Base-by-base conservation (phyloP, 1,284 basidiomycete genomes). In the Malassezia furfur region DNA sequence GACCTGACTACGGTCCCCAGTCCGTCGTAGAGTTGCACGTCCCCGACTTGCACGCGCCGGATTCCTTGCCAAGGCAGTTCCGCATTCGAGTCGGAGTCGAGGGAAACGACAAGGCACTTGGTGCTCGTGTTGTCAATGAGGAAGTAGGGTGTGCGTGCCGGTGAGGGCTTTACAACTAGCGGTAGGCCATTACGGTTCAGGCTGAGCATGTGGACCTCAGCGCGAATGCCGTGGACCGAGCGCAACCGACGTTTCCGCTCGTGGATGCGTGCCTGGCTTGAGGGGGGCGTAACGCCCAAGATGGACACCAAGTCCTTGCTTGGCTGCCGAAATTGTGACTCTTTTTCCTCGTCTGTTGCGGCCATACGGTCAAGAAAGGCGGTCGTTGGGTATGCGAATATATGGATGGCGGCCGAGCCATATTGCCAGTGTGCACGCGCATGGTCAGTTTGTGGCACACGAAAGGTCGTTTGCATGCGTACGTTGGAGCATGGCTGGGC, bases 341-440 rank as follows among this genome's bases (percentile, higher is more conserved):
- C 17, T 44, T 19, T 28, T n/a, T 17, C 2, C 9, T 28, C 25
- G 25, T 28, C 25, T 28, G 4, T 3, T 3, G 3, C 41, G 15
- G 19, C 17, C n/a, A 31, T 44, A 5, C 22, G 21, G 10, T 34
- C 36, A 31, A 53, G 44, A 17, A 25, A 43, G 10, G 39, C 36
- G 14, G 31, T 22, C 10, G 52, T 49, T 5, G 52, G 52, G 14
- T 35, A 39, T 2, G 22, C 52, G 38, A 54, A 49, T 25, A 54
- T 31, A 10, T 32, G 40, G 9, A 46, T 31, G 31, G n/a, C 19
- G 6, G 37, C 44, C 17, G 43, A 37, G 12, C 36, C n/a, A 11
- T 8, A 15, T 14, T 9, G 19, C 8, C 34, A 40, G 21, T 21
- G 44, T 15, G 35, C 21, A 2, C 7, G 11, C 10, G 28, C 11